These are phyloP conservation scores for Thalassiosira sp. DNA, from an alignment of 352 stramenopile species.

Conservation along the genomic window DNA sequence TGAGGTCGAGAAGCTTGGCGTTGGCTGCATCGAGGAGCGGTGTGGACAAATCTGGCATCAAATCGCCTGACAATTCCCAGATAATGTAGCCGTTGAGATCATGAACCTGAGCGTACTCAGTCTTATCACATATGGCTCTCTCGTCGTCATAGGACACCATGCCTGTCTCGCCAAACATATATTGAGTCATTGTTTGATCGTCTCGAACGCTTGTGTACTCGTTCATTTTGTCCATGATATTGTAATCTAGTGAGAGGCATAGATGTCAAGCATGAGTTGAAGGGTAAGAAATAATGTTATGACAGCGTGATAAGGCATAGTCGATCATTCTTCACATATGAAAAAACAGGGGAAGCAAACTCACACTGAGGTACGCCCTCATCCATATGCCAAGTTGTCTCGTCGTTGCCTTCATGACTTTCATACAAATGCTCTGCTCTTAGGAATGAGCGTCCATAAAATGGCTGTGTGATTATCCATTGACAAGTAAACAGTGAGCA, in stretches of 20 bases:
- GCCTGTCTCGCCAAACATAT: slow-evolving; percentile 21
- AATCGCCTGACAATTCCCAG: slow-evolving; percentile 40
- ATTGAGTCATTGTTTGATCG: slow-evolving; percentile 37
- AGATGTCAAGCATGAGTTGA: background rate
- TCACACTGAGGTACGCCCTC: slow-evolving; percentile 37
- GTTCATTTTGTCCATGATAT: slow-evolving; percentile 20
- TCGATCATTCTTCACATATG: too few relatives aligned
- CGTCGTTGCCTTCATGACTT: slow-evolving; percentile 13
- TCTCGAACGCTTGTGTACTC: slow-evolving; percentile 16
- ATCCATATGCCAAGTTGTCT: slow-evolving; percentile 21
- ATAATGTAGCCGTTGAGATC: slow-evolving; percentile 42
- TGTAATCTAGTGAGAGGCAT: slow-evolving; percentile 21
- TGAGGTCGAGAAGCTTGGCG: slow-evolving; percentile 34
- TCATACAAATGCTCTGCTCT: slow-evolving; percentile 11
- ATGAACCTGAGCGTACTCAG: slow-evolving; percentile 34
- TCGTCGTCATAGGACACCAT: slow-evolving; percentile 47
- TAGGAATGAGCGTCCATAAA: slow-evolving; percentile 41
- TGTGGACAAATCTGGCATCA: slow-evolving; percentile 47
- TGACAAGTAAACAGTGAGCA: background rate
- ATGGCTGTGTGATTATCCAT: slow-evolving; percentile 16
- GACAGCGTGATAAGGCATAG: background rate
- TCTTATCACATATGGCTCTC: slow-evolving; percentile 49
- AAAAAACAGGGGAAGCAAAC: background rate
- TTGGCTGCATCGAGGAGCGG: slow-evolving; percentile 55
- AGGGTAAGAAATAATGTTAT: background rate